These are phyloP conservation scores for Hanseniaspora pseudoguilliermondii DNA, from an alignment of 805 yeast species.

Conservation along the genomic window DNA sequence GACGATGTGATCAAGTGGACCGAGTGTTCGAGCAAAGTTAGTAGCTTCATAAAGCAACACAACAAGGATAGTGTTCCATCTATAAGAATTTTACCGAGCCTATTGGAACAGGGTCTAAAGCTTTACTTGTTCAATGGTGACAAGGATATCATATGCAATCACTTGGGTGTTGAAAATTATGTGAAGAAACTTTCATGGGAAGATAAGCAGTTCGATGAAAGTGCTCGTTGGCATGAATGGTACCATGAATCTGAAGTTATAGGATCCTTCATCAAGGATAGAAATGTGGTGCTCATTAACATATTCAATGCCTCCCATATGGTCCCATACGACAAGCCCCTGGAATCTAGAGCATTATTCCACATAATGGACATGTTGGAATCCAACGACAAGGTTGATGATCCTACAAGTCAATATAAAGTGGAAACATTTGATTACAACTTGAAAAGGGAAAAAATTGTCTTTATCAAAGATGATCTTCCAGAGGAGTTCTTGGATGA, in stretches of 20 bases:
- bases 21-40: conserved; percentile 63
- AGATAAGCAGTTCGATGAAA: conserved; percentile 32
- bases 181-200: conserved; percentile 55
- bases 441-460: conserved; percentile 16
- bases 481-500: neutral
- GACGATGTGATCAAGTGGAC: conserved; percentile 37
- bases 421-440: conserved; percentile 4
- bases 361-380: conserved; percentile 29
- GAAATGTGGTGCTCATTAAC: conserved; percentile 64
- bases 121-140: conserved; percentile 76
- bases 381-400: neutral
- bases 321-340: conserved; percentile 80
- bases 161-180: conserved; percentile 56
- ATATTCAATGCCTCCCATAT: conserved; percentile 76
- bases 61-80: conserved; percentile 42
- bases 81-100: conserved; percentile 49
- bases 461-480: conserved; percentile 12
- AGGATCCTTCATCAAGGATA: conserved; percentile 40
- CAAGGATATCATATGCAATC: conserved; percentile 79
- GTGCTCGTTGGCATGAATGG: conserved; percentile 16
- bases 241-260: conserved; percentile 29
- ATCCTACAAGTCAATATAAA: neutral
- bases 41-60: conserved; percentile 36
- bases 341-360: conserved; percentile 54
- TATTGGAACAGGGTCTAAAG: conserved; percentile 44